Evolutionary conservation across 2,329 filamentous ascomycete species (phyloP), one percentile per base, ranked within the genome.

Genomic region (Neonectria magnoliae): DNA sequence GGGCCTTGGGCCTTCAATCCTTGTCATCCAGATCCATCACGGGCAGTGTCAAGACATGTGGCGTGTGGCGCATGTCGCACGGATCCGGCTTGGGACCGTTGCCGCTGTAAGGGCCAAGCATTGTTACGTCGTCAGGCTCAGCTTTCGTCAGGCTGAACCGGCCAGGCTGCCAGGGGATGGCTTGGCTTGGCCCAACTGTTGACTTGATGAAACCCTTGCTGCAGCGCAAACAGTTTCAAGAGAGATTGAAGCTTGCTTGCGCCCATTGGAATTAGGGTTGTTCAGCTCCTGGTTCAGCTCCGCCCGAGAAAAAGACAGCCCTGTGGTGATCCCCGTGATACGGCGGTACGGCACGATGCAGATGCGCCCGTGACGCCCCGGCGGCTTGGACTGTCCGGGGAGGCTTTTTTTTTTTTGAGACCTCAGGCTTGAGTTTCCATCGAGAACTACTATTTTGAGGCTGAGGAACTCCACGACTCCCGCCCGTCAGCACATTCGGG

Each of bases 1-100:
- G 33, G 51, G 33, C 16, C 36, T 8, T 29, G 29, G 29, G 29
- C 9, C 8, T 29, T 29, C 25, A 25, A 25, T 25, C 29, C 29
- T 10, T n/a, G 36, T 38, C 36, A 38, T 16, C 36, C 36, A 38
- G 36, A 38, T 38, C 36, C 36, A 38, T 38, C 36, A 38, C 36
- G 36, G 36, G 36, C 36, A 38, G 44, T 38, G 56, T 48, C 45
- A 38, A 38, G 29, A 22, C 27, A 27, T 57, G 55, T 31, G 55
- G 56, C 45, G 20, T 58, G 56, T 58, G 56, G 56, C 56, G 56
- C 56, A 58, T 41, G 56, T 44, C 7, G 5, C 20, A 29, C 42
- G 48, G 36, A 58, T 42, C 45, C 31, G 45, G 56, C 22, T 16
- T 58, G 45, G 44, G 13, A 38, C 33, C 22, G 41, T 29, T 22